Percentiles rank a stretch among this genome's conserved stretches.
Evolutionary conservation across 2,329 filamentous ascomycete species (phyloP).

Genomic region (Ceratocystis eucalypticola): DNA sequence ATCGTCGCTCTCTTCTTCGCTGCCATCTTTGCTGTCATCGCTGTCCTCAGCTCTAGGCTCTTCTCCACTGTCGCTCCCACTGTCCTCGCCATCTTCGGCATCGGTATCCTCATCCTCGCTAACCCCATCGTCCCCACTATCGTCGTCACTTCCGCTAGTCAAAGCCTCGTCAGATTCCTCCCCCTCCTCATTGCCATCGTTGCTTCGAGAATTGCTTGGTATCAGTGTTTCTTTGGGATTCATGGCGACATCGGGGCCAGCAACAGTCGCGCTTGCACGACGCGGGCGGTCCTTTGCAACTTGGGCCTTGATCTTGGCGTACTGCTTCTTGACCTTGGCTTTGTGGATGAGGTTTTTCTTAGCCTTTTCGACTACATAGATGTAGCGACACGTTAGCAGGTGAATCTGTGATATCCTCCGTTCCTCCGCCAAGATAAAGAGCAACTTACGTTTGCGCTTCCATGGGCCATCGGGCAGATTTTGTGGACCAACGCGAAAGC

Average conservation of each 20-base stretch:
- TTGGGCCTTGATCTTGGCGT: conserved; percentile 64
- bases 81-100: background rate
- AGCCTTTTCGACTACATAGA: conserved; percentile 61
- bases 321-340: conserved; percentile 84
- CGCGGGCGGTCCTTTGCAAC: conserved; percentile 8
- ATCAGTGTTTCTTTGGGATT: background rate
- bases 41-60: background rate
- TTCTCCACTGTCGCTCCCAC: background rate
- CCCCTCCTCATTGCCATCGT: conserved; percentile 22
- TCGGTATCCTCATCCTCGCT: background rate
- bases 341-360: conserved; percentile 82
- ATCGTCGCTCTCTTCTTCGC: background rate
- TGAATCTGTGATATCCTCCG: background rate
- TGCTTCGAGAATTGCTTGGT: background rate
- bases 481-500: conserved; percentile 58
- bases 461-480: conserved; percentile 85
- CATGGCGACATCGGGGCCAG: conserved; percentile 1
- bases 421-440: background rate
- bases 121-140: background rate
- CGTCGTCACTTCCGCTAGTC: conserved; percentile 10
- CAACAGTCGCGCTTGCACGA: background rate
- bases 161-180: conserved; percentile 1
- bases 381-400: background rate
- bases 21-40: background rate
- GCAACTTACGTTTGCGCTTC: conserved; percentile 52